Evolutionary conservation across 164 flowering plant species (phyloP).

Genomic region (Nelumbo lutea): DNA sequence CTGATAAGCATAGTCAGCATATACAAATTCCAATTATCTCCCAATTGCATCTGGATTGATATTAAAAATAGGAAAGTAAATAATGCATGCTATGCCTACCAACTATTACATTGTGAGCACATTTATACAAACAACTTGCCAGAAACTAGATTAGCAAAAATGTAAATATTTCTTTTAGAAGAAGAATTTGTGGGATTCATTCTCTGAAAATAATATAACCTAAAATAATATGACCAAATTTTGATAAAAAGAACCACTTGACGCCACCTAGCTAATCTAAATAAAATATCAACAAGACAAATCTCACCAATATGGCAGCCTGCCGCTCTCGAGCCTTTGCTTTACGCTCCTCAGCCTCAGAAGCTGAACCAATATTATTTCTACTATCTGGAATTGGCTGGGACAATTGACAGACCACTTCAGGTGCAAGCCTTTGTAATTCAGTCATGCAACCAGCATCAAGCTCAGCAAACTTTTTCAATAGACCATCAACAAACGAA

Average conservation of each 20-base stretch:
- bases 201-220: background rate
- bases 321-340: slow-evolving; percentile 85
- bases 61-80: too few species aligned
- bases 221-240: background rate
- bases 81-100: too few species aligned
- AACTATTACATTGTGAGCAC: too few species aligned
- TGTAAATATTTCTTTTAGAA: too few species aligned
- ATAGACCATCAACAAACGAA: slow-evolving; percentile 45
- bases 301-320: slow-evolving; percentile 83
- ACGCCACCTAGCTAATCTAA: background rate
- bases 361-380: slow-evolving; percentile 22
- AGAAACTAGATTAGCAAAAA: too few species aligned
- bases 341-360: slow-evolving; percentile 63
- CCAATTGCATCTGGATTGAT: too few species aligned
- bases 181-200: too few species aligned
- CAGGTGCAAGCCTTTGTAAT: slow-evolving; percentile 67
- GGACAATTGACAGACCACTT: slow-evolving; percentile 42
- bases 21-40: too few species aligned
- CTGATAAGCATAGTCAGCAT: too few species aligned
- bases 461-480: slow-evolving; percentile 72
- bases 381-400: slow-evolving; percentile 21
- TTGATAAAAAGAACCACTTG: too few species aligned
- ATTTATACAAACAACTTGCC: too few species aligned
- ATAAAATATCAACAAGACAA: background rate
- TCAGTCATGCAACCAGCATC: slow-evolving; percentile 50